phyloP scores from a whole-genome alignment of 768 basidiomycete species.

The Trametes punicea region DNA sequence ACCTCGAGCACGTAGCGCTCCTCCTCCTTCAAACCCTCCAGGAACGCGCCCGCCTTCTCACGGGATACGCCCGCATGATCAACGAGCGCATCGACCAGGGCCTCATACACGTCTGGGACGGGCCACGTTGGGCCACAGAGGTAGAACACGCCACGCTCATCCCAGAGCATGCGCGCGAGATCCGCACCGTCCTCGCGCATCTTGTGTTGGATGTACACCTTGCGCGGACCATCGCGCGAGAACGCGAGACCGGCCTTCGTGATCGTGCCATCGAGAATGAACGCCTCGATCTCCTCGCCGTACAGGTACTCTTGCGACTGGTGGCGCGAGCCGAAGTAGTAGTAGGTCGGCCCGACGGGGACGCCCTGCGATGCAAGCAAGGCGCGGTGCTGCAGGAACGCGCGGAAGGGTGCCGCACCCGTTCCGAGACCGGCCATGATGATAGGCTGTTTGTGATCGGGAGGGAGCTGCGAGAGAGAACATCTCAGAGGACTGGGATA shows the following conservation, averaged over 20 bases:
- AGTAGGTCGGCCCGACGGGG: constrained; percentile 88
- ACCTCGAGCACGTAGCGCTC: constrained; percentile 98
- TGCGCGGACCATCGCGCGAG: constrained; percentile 88
- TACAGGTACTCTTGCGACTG: constrained; percentile 96
- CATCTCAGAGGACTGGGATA: constrained; percentile 9
- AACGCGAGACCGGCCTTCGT: constrained; percentile 93
- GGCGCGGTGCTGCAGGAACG: constrained; percentile 95
- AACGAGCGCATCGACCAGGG: constrained; percentile 77
- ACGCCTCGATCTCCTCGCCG: constrained; percentile 94
- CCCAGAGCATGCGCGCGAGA: constrained; percentile 71
- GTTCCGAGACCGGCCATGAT: constrained; percentile 99
- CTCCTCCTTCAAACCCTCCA: constrained; percentile 92
- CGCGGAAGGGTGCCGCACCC: constrained; percentile 98
- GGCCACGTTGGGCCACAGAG: constrained; percentile 99
- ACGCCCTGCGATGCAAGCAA: constrained; percentile 72
- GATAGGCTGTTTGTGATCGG: constrained; percentile 79
- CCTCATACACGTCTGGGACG: constrained; percentile 97
- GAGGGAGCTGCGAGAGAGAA: constrained; percentile 62
- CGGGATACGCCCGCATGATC: constrained; percentile 64
- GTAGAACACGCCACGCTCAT: constrained; percentile 84
- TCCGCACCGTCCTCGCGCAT: constrained; percentile 87
- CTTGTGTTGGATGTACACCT: constrained; percentile 99
- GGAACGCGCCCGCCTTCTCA: constrained; percentile 68
- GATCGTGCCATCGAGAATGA: constrained; percentile 79
- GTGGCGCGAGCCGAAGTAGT: constrained; percentile 98